Evolutionary conservation across 768 basidiomycete genomes (phyloP).

Genomic region (Aureoboletus auriporus): DNA sequence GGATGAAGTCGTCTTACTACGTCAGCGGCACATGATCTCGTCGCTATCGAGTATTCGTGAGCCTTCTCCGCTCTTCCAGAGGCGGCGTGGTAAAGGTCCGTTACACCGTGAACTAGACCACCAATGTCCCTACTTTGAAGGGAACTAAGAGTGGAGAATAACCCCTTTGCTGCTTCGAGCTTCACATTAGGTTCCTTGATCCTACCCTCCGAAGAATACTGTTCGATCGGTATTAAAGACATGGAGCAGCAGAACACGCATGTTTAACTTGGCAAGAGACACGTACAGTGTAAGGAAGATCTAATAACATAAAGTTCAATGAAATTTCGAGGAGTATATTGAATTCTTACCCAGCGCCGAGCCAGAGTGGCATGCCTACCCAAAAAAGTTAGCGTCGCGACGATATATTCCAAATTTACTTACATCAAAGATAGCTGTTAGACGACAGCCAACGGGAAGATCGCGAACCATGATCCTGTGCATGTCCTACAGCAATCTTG

Average conservation of each 20-base stretch:
- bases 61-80: constrained; percentile 65
- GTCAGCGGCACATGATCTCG: constrained; percentile 80
- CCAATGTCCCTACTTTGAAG: constrained; percentile 79
- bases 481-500: constrained; percentile 45
- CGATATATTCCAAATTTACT: constrained; percentile 21
- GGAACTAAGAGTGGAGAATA: constrained; percentile 72
- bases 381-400: not conserved
- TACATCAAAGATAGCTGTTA: constrained; percentile 81
- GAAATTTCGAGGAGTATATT: not conserved
- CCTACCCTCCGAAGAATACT: constrained; percentile 95
- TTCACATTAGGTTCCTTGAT: constrained; percentile 91
- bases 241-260: not conserved
- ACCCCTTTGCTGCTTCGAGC: constrained; percentile 81
- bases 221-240: not conserved
- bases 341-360: constrained; percentile 64
- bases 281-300: constrained; percentile 65
- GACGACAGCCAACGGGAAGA: constrained; percentile 81
- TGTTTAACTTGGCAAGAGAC: not conserved
- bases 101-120: constrained; percentile 70
- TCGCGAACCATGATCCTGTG: constrained; percentile 77
- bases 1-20: constrained; percentile 49
- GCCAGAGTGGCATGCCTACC: constrained; percentile 85
- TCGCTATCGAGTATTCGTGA: constrained; percentile 52
- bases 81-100: constrained; percentile 71
- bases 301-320: constrained; percentile 29